Evolutionary conservation across 257 asterid genomes (phyloP).

Genomic region (Primulina huaijiensis): DNA sequence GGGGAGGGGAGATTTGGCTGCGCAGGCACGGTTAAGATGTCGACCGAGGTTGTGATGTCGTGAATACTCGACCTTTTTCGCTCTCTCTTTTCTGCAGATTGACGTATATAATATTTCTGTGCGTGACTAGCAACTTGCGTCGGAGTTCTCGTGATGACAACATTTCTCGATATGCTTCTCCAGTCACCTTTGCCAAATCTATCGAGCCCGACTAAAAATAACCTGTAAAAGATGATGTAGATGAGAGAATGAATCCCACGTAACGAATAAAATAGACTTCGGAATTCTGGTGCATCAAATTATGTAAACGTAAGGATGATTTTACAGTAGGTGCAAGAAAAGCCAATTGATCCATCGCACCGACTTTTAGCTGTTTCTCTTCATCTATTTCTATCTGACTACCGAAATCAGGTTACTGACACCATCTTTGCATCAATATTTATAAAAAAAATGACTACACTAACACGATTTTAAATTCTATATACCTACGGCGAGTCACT

Average conservation of each 20-base stretch:
- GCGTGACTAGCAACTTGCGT: conserved; percentile 33
- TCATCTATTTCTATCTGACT: not conserved
- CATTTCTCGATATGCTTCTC: conserved; percentile 28
- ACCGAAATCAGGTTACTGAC: not conserved
- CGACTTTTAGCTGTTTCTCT: not conserved
- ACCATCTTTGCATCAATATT: not conserved
- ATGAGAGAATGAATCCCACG: not conserved
- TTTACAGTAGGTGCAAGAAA: no score
- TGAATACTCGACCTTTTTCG: conserved; percentile 23
- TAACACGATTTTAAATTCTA: no score
- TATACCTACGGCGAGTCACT: not conserved
- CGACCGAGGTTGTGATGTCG: conserved; percentile 4
- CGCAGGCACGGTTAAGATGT: not conserved
- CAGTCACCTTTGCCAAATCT: conserved; percentile 28
- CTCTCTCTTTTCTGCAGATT: conserved; percentile 3
- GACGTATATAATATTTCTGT: conserved; percentile 23
- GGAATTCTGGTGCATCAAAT: not conserved
- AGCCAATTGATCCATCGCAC: not conserved
- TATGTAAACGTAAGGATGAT: not conserved
- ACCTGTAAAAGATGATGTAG: conserved; percentile 14
- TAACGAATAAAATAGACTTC: not conserved
- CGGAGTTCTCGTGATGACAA: conserved; percentile 27
- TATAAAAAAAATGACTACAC: not conserved
- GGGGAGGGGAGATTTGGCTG: not conserved
- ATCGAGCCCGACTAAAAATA: conserved; percentile 26